phyloP scores from a whole-genome alignment of 257 asterid species.

The Nicotiana noctiflora region DNA sequence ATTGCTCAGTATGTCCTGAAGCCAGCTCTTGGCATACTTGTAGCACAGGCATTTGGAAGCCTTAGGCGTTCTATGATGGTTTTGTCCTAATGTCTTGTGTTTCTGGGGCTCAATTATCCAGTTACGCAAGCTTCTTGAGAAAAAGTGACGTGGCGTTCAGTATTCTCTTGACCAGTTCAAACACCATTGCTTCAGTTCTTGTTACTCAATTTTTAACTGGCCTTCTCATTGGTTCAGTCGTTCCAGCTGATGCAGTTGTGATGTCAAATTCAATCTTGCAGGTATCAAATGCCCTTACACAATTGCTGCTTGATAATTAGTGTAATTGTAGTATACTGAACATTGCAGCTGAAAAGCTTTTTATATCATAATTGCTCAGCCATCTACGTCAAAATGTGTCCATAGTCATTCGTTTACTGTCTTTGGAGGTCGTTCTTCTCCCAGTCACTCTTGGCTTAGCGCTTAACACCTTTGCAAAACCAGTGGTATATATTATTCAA shows the following conservation, averaged over 20 bases:
- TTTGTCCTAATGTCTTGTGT: conserved; percentile 87
- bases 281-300: no score
- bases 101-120: conserved; percentile 94
- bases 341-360: no score
- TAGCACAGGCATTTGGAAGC: conserved; percentile 72
- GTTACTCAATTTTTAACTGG: conserved; percentile 84
- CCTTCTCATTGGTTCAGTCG: conserved; percentile 92
- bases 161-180: conserved; percentile 79
- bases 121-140: conserved; percentile 95
- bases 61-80: conserved; percentile 77
- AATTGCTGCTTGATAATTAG: no score
- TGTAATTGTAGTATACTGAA: no score
- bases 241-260: conserved; percentile 88
- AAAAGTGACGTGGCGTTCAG: conserved; percentile 94
- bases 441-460: conserved; percentile 72
- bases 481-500: no score
- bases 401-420: no score
- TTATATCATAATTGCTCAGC: no score
- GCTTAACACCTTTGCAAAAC: conserved; percentile 79
- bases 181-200: conserved; percentile 86
- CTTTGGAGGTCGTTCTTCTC: conserved; percentile 97
- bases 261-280: conserved; percentile 98
- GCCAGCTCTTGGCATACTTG: conserved; percentile 75
- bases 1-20: conserved; percentile 76
- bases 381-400: no score